Evolutionary conservation across 257 asterid genomes (phyloP).

Genomic region (Solanum boliviense): DNA sequence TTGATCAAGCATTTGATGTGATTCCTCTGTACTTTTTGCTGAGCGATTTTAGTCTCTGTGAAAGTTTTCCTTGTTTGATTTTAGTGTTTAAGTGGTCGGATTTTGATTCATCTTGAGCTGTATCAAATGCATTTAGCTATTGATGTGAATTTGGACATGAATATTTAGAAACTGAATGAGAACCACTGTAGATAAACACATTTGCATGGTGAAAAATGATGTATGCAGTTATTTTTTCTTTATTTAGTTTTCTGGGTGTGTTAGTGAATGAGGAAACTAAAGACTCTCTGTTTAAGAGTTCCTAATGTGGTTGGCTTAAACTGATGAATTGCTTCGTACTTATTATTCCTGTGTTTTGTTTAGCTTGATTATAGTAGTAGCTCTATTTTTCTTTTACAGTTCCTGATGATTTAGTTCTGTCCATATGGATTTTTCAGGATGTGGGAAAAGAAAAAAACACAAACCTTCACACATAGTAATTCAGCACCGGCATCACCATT

Average conservation of each 20-base stretch:
- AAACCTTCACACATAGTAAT: conserved; percentile 4
- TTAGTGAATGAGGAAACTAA: neutral
- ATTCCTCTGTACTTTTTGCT: neutral
- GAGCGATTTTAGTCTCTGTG: neutral
- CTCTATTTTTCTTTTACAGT: neutral
- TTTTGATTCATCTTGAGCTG: neutral
- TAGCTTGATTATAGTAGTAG: neutral
- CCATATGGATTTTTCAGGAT: conserved; percentile 23
- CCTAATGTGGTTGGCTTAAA: neutral
- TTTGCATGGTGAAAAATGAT: too few species aligned
- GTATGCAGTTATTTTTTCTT: neutral
- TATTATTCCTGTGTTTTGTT: neutral
- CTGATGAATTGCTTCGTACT: neutral
- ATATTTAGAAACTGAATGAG: neutral
- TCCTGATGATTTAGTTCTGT: neutral
- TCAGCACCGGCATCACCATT: conserved; percentile 3
- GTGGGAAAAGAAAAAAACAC: conserved; percentile 26
- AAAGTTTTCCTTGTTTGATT: neutral
- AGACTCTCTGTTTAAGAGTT: neutral
- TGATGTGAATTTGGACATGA: neutral
- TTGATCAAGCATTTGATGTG: neutral
- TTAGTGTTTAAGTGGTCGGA: neutral
- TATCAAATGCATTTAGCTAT: neutral
- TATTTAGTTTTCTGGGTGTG: neutral
- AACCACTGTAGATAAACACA: neutral